Conservation (phyloP, 805 yeast species). For the Hanseniaspora jakobsenii region DNA sequence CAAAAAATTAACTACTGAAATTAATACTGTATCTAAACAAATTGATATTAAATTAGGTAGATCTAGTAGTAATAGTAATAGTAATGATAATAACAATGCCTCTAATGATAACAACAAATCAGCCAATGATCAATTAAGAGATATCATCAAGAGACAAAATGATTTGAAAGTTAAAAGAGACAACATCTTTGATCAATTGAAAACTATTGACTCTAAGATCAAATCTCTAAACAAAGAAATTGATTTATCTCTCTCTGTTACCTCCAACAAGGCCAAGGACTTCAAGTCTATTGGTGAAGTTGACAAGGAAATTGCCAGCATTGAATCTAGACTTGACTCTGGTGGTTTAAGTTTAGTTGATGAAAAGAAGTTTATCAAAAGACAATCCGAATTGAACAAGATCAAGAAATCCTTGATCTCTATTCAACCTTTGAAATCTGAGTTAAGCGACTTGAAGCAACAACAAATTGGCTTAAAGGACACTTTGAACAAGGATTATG, state of each 20-base stretch:
- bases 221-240: slow-evolving; percentile 69
- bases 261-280: slow-evolving; percentile 39
- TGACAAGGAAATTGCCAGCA: slow-evolving; percentile 47
- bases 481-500: slow-evolving; percentile 38
- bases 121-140: slow-evolving; percentile 38
- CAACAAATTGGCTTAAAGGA: slow-evolving; percentile 67
- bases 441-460: slow-evolving; percentile 65
- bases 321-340: slow-evolving; percentile 63
- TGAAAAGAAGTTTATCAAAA: slow-evolving; percentile 75
- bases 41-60: slow-evolving; percentile 36
- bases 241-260: slow-evolving; percentile 34
- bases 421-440: slow-evolving; percentile 62
- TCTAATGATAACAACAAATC: slow-evolving; percentile 39
- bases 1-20: slow-evolving; percentile 46
- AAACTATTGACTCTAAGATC: slow-evolving; percentile 52
- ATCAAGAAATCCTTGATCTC: slow-evolving; percentile 64
- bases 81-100: too few species aligned
- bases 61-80: too few species aligned
- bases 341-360: slow-evolving; percentile 81
- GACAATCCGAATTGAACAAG: slow-evolving; percentile 72
- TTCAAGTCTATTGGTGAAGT: slow-evolving; percentile 60
- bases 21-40: slow-evolving; percentile 42
- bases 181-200: slow-evolving; percentile 51
- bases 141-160: slow-evolving; percentile 36
- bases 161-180: slow-evolving; percentile 37